Evolutionary conservation across 2,329 filamentous ascomycete genomes (phyloP).

Genomic region (Talaromyces sp.): DNA sequence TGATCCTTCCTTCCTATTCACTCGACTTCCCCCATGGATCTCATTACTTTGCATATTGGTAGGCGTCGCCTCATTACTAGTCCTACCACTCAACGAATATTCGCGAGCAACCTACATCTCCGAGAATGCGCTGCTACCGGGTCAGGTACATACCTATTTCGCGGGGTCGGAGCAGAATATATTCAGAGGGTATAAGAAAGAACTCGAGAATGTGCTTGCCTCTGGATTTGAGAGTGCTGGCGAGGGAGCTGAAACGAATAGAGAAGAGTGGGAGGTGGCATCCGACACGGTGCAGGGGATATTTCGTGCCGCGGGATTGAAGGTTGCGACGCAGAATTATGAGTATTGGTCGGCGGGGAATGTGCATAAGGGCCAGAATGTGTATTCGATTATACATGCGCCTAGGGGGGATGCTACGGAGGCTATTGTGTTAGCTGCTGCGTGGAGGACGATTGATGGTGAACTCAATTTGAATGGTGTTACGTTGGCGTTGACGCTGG

Average conservation of each 20-base stretch:
- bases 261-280: conserved; percentile 27
- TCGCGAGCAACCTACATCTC: conserved; percentile 92
- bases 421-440: conserved; percentile 85
- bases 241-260: not conserved
- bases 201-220: conserved; percentile 59
- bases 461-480: conserved; percentile 82
- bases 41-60: conserved; percentile 79
- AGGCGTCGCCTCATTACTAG: conserved; percentile 81
- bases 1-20: conserved; percentile 67
- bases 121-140: conserved; percentile 90
- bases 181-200: conserved; percentile 82
- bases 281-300: conserved; percentile 71
- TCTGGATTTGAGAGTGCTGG: conserved; percentile 4
- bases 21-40: conserved; percentile 78
- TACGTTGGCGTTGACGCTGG: conserved; percentile 76
- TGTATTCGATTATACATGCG: conserved; percentile 89
- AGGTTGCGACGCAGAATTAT: conserved; percentile 83
- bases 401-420: conserved; percentile 94
- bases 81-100: conserved; percentile 85
- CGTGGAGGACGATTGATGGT: conserved; percentile 77
- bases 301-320: conserved; percentile 72
- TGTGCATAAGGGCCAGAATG: conserved; percentile 73
- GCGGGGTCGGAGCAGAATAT: conserved; percentile 93
- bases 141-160: conserved; percentile 97
- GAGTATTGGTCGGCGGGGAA: conserved; percentile 74